These are phyloP conservation scores for Isatis tinctoria DNA, from an alignment of 345 rosid genomes.

Conservation along the genomic window DNA sequence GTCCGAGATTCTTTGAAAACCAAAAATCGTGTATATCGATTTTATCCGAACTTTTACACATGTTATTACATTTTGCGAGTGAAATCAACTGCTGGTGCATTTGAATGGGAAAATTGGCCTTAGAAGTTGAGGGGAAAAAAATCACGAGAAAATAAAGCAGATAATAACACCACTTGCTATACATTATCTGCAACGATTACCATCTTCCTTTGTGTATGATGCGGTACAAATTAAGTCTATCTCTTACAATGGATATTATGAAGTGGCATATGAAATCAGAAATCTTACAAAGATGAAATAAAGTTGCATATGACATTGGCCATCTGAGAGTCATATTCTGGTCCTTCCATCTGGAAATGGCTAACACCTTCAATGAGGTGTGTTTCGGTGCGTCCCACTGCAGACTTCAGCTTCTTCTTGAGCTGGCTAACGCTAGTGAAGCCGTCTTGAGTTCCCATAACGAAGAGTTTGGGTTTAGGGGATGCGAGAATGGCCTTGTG, in stretches of 20 bases:
- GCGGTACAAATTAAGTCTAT: neutral
- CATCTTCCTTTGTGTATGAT: neutral
- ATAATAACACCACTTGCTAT: slow-evolving; percentile 14
- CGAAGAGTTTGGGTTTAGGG: slow-evolving; percentile 78
- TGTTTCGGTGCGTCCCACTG: slow-evolving; percentile 58
- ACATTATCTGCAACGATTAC: neutral
- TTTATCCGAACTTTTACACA: no score
- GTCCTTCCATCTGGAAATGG: slow-evolving; percentile 97
- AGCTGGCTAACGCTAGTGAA: slow-evolving; percentile 90
- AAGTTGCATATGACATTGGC: slow-evolving; percentile 55
- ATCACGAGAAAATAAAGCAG: no score
- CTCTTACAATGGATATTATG: slow-evolving; percentile 29
- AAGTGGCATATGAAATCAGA: slow-evolving; percentile 42
- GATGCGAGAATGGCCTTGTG: slow-evolving; percentile 74
- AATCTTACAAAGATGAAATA: slow-evolving; percentile 46
- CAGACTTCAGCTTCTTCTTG: slow-evolving; percentile 65
- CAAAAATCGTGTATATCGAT: no score
- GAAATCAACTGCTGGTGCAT: no score
- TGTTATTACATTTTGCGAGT: no score
- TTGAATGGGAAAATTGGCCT: no score
- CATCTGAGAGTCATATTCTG: slow-evolving; percentile 77
- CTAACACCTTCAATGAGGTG: slow-evolving; percentile 83
- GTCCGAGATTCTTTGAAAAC: neutral
- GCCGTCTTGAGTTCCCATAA: slow-evolving; percentile 94
- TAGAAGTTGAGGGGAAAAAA: no score